Conservation (phyloP, 306 rosid species). For the Sophora flavescens region DNA sequence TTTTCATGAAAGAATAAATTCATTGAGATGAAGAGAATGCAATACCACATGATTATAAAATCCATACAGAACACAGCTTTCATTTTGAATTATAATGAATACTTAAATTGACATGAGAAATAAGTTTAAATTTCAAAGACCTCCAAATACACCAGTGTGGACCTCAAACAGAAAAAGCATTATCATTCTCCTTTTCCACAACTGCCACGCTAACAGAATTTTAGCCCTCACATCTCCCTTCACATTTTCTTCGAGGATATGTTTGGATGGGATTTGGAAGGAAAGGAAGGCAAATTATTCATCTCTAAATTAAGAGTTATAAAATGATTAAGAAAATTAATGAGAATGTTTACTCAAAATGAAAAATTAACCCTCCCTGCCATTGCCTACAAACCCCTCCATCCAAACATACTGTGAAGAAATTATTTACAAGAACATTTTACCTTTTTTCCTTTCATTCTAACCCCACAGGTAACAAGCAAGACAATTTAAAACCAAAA, state of each 20-base stretch:
- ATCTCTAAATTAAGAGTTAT: background rate
- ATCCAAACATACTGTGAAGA: background rate
- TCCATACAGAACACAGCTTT: constrained; percentile 4
- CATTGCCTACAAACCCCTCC: background rate
- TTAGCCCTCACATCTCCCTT: background rate
- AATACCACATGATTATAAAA: constrained; percentile 4
- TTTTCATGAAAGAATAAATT: background rate
- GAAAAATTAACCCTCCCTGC: background rate
- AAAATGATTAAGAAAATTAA: no score
- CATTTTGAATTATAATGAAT: constrained; percentile 13
- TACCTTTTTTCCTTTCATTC: constrained; percentile 29
- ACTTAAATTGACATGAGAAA: constrained; percentile 22
- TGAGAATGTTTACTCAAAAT: background rate
- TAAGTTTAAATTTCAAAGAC: constrained; percentile 14
- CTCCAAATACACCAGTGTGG: constrained; percentile 11
- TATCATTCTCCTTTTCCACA: constrained; percentile 27
- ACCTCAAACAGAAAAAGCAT: constrained; percentile 1
- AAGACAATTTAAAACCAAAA: constrained; percentile 33
- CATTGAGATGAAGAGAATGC: background rate
- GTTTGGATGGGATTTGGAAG: background rate
- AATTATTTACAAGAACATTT: constrained; percentile 31
- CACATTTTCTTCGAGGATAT: background rate
- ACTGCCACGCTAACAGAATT: constrained; percentile 12
- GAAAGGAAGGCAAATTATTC: background rate
- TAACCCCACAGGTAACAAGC: constrained; percentile 20